Evolutionary conservation across 139 green algal species (phyloP).

Genomic region (Chlamydomonas schloesseri): DNA sequence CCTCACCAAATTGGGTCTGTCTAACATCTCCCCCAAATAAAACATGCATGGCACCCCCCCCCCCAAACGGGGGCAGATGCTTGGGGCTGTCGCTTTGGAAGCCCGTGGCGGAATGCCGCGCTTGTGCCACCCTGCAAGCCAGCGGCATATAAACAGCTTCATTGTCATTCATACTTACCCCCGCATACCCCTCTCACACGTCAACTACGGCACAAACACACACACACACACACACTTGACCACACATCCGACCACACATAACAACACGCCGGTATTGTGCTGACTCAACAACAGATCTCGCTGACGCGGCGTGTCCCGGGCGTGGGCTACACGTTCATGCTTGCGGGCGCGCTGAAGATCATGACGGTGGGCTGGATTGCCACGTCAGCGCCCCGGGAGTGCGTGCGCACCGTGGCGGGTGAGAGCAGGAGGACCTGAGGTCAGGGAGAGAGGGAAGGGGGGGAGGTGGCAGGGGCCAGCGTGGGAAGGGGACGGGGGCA

Average conservation of each 20-base stretch:
- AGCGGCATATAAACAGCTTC: no score
- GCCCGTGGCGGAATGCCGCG: no score
- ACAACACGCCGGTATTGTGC: no score
- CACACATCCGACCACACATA: not conserved
- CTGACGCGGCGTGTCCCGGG: slow-evolving; percentile 45
- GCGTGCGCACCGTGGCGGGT: slow-evolving; percentile 27
- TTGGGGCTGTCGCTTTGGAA: no score
- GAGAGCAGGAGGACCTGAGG: not conserved
- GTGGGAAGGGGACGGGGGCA: not conserved
- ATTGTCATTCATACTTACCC: no score
- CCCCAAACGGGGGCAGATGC: no score
- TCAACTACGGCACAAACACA: no score
- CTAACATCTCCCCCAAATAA: no score
- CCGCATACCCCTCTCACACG: no score
- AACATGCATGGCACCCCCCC: no score
- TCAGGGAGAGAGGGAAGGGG: not conserved
- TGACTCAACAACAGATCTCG: slow-evolving; percentile 62
- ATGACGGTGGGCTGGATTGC: slow-evolving; percentile 64
- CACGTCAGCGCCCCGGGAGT: slow-evolving; percentile 47
- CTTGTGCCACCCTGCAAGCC: no score
- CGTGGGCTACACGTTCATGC: slow-evolving; percentile 67
- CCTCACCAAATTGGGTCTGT: no score
- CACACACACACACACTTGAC: not conserved
- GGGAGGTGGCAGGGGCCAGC: not conserved
- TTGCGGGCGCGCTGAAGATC: slow-evolving; percentile 75